phyloP scores from a whole-genome alignment of 176 grass and related monocot species.

The Secale cereale region DNA sequence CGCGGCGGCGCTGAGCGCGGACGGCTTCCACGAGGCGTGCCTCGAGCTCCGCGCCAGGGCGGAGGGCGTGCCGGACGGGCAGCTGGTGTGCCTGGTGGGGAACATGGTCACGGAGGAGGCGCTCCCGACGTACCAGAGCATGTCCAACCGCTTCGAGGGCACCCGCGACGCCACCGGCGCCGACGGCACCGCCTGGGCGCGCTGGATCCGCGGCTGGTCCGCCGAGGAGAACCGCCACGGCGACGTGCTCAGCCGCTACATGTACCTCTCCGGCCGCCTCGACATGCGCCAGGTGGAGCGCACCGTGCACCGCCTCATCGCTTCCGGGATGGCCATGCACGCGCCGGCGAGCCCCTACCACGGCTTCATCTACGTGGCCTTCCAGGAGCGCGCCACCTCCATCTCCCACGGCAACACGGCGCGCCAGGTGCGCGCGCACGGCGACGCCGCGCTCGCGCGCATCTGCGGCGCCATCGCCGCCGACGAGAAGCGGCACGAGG shows the following conservation, averaged over 20 bases:
- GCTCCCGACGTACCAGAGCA: conserved; percentile 81
- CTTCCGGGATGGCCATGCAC: conserved; percentile 50
- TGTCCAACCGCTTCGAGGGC: conserved; percentile 64
- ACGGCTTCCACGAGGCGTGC: conserved; percentile 55
- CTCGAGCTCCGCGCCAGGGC: conserved; percentile 43
- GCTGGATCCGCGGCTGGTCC: conserved; percentile 76
- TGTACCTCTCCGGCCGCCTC: conserved; percentile 82
- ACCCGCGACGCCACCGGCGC: conserved; percentile 67
- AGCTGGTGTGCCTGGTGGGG: conserved; percentile 64
- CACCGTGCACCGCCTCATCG: conserved; percentile 71
- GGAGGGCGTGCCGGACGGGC: conserved; percentile 43
- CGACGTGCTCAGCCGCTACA: conserved; percentile 74
- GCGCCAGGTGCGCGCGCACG: conserved; percentile 33
- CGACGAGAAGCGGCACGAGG: conserved; percentile 92
- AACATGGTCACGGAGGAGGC: conserved; percentile 98
- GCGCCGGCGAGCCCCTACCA: conserved; percentile 46
- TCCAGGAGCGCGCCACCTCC: conserved; percentile 85
- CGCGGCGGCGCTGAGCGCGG: conserved; percentile 33
- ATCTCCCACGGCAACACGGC: conserved; percentile 88
- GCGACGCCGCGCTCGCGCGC: conserved; percentile 54
- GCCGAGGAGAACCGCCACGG: conserved; percentile 97
- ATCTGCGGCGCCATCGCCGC: conserved; percentile 62
- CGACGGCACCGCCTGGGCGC: conserved; percentile 62
- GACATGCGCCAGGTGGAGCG: conserved; percentile 75
- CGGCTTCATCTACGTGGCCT: conserved; percentile 76